A percentile compares a stretch with the other conserved stretches of the same genome.
Conservation (phyloP, 2,329 filamentous ascomycete genomes). For the Ophiostoma sp. region DNA sequence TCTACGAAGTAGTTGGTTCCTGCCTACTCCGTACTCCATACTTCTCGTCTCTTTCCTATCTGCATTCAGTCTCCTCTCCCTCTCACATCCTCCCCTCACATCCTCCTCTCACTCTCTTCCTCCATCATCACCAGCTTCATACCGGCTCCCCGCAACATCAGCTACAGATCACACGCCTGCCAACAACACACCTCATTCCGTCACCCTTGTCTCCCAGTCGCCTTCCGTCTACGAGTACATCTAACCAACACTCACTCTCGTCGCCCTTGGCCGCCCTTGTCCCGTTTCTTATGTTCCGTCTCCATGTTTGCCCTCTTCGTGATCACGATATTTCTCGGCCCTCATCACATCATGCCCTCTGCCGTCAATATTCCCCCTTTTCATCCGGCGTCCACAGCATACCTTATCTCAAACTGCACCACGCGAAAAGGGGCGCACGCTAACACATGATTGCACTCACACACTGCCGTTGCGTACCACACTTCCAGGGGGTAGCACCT, state of each 20-base stretch:
- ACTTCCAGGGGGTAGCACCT: not conserved
- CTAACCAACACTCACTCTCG: not conserved
- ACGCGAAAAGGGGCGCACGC: not conserved
- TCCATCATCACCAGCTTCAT: not conserved
- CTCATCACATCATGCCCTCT: not conserved
- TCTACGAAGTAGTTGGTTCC: no score
- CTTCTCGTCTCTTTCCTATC: not conserved
- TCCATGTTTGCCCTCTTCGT: not conserved
- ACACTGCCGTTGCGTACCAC: not conserved
- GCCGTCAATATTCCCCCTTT: not conserved
- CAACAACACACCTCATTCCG: not conserved
- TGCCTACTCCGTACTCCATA: not conserved
- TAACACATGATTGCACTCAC: not conserved
- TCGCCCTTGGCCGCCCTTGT: not conserved
- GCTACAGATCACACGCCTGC: not conserved
- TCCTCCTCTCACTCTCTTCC: not conserved
- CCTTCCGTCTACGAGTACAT: not conserved
- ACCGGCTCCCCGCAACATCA: not conserved
- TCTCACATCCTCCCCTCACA: not conserved
- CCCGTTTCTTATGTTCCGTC: not conserved
- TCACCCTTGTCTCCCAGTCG: not conserved
- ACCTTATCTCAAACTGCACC: not conserved
- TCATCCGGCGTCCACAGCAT: not conserved
- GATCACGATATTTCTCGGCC: not conserved
- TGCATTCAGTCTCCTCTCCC: no score